Evolutionary conservation across 768 basidiomycete genomes (phyloP).

Genomic region (Tricholoma matsutake): DNA sequence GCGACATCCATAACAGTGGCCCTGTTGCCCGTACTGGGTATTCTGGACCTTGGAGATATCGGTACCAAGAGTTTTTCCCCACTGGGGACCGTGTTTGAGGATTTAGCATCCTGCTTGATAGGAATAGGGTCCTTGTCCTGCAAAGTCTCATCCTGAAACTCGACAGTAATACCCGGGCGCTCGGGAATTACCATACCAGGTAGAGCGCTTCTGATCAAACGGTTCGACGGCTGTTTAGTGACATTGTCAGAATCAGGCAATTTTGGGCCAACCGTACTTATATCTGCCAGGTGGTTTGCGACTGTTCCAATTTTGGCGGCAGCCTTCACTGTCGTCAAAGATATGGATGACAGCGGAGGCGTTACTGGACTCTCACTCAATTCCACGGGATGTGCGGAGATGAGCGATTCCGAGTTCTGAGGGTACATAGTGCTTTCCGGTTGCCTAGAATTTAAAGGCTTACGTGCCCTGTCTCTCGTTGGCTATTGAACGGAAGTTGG

Average conservation of each 20-base stretch:
- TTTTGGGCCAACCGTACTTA: background rate
- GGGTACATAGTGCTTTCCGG: background rate
- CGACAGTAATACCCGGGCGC: background rate
- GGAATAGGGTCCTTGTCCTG: too few species aligned
- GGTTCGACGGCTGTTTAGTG: background rate
- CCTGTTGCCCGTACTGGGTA: slow-evolving; percentile 66
- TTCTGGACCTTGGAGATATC: slow-evolving; percentile 45
- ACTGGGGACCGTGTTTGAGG: background rate
- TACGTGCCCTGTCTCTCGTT: slow-evolving; percentile 70
- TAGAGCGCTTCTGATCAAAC: slow-evolving; percentile 33
- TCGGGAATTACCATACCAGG: slow-evolving; percentile 33
- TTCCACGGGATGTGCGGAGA: background rate
- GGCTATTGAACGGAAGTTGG: slow-evolving; percentile 44
- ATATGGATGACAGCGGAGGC: background rate
- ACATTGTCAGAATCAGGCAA: background rate
- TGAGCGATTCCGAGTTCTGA: background rate
- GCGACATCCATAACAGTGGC: slow-evolving; percentile 80
- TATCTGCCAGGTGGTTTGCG: background rate
- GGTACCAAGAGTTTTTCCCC: slow-evolving; percentile 16
- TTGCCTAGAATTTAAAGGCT: slow-evolving; percentile 51
- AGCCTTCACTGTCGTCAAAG: background rate
- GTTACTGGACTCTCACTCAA: background rate
- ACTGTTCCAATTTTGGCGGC: background rate
- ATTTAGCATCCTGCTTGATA: background rate
- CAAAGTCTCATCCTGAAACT: background rate